Percentiles rank a stretch among this genome's conserved stretches.
These are phyloP conservation scores for Lunasporangiospora selenospora DNA, from an alignment of 192 early-diverging fungal genomes.

Conservation along the genomic window DNA sequence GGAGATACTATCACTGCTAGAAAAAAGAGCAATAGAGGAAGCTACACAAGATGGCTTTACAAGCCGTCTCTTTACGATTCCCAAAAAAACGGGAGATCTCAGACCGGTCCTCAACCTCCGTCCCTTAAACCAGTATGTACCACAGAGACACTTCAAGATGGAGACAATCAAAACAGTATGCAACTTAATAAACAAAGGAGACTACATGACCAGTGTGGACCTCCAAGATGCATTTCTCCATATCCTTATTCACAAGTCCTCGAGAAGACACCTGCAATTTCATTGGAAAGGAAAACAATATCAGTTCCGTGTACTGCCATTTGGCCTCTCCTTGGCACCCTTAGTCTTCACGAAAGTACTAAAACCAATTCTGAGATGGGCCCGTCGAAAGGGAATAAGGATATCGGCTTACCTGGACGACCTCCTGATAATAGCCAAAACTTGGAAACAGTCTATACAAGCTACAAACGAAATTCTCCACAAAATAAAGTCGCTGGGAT, in stretches of 20 bases:
- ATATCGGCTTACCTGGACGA: constrained; percentile 42
- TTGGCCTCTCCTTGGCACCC: constrained; percentile 22
- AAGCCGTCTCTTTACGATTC: not conserved
- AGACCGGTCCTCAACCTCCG: constrained; percentile 8
- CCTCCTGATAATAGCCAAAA: constrained; percentile 7
- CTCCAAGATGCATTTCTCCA: constrained; percentile 46
- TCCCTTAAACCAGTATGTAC: constrained; percentile 8
- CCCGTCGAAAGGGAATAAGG: constrained; percentile 19
- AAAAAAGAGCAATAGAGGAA: constrained; percentile 16
- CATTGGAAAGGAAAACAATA: constrained; percentile 26
- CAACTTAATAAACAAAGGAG: constrained; percentile 10
- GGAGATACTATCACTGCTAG: constrained; percentile 6
- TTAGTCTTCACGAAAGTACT: constrained; percentile 44
- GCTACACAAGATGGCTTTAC: constrained; percentile 10
- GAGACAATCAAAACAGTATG: constrained; percentile 18
- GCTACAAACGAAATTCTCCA: not conserved
- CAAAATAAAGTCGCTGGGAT: constrained; percentile 12
- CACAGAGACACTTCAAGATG: constrained; percentile 13
- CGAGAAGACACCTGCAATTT: constrained; percentile 28
- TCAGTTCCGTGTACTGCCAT: constrained; percentile 40
- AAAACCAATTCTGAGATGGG: constrained; percentile 28
- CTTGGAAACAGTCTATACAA: not conserved
- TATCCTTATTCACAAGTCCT: constrained; percentile 27
- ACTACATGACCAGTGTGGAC: constrained; percentile 21
- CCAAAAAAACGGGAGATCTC: constrained; percentile 13